A percentile compares a stretch with the other conserved stretches of the same genome.
phyloP scores from a whole-genome alignment of 2,329 filamentous ascomycete species.

The Penicillium sp. region DNA sequence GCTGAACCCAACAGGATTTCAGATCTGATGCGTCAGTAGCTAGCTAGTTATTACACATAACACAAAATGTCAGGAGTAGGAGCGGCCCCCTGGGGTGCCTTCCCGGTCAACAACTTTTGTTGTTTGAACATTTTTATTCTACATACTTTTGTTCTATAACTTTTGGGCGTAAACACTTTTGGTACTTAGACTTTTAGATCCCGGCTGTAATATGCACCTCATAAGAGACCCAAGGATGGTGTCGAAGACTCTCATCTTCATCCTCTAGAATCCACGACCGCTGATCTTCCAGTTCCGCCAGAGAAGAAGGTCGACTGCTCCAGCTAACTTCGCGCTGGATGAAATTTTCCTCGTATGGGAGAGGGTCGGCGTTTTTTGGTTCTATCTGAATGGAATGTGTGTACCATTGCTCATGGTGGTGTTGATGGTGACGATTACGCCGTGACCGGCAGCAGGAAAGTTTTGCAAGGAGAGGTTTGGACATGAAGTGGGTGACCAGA shows the following conservation, averaged over 20 bases:
- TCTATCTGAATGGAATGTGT: background rate
- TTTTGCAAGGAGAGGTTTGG: background rate
- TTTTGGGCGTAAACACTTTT: background rate
- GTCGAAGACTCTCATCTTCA: background rate
- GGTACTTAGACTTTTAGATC: background rate
- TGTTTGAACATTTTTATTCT: background rate
- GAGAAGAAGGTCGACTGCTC: constrained; percentile 8
- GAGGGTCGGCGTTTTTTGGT: background rate
- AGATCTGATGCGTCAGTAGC: too few species aligned
- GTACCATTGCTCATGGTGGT: constrained; percentile 10
- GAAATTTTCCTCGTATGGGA: background rate
- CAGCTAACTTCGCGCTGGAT: background rate
- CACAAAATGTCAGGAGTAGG: too few species aligned
- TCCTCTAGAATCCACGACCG: constrained; percentile 6
- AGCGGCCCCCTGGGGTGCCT: too few species aligned
- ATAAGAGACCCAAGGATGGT: constrained; percentile 1
- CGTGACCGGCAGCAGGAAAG: background rate
- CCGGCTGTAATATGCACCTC: background rate
- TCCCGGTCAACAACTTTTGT: too few species aligned
- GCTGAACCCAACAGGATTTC: too few species aligned
- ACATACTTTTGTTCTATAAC: background rate
- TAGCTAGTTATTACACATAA: background rate
- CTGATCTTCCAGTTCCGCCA: constrained; percentile 19
- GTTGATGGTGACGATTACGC: background rate
- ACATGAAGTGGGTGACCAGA: constrained; percentile 9